Evolutionary conservation across 2,329 filamentous ascomycete genomes (phyloP), one percentile per base, ranked within the genome.

Genomic region (Trichoderma pleuroti): DNA sequence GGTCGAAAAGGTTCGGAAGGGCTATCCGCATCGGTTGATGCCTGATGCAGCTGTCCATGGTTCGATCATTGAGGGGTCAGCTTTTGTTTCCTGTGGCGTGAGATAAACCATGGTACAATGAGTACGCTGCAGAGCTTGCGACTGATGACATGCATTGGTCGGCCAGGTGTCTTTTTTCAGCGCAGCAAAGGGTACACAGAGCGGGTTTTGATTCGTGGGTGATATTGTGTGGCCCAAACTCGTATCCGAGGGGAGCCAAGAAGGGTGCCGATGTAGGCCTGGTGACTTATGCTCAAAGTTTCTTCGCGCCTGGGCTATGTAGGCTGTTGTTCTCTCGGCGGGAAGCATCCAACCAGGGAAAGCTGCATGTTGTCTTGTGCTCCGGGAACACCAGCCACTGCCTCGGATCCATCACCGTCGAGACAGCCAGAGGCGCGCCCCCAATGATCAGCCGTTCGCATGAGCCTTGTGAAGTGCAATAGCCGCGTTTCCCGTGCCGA

Each of bases 21-120:
- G 52, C 8, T 71, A 68, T 69, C 65, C 42, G 60, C 65, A 71
- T 71, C 65, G 70, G 64, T 60, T 69, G 70, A 64, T 69, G 60
- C 70, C 70, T 57, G 46, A 71, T 71, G 70, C 70, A 68, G 59
- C 36, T 65, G 64, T 39, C 70, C 70, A 63, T 65, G 36, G 61
- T 59, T 36, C 70, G 70, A 71, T 71, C 70, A 70, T 65, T 42
- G 60, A 71, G 32, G 63, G 61, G 36, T 56, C 34, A 12, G 21
- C 46, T 52, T 24, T 60, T 18, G 26, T 24, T 54, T 54, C 39
- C n/a, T 30, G 54, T 49, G 56, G 70, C 21, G 26, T 42, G 28
- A 46, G 9, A 18, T 11, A 34, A 7, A 18, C n/a, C 26, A 49
- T 34, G 46, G 16, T 49, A 12, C 57, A 36, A 49, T 12, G 28